Percentiles rank a stretch among this genome's conserved stretches.
Conservation (phyloP, 345 rosid genomes). For the Streptanthus diversifolius region DNA sequence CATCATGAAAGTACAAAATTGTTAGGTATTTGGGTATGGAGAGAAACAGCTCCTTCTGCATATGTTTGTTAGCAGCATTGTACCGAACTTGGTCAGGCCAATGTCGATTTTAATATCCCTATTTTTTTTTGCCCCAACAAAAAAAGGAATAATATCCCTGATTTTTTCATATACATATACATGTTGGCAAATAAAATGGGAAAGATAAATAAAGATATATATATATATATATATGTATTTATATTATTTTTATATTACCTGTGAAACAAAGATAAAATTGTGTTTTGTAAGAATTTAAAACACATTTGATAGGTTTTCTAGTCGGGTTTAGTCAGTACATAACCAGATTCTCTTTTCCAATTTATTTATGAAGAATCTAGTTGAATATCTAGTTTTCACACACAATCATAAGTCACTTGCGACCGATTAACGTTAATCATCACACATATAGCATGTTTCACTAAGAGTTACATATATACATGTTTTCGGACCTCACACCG, state of each 20-base stretch:
- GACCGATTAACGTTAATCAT: background rate
- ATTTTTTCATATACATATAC: background rate
- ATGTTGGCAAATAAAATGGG: background rate
- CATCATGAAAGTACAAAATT: constrained; percentile 25
- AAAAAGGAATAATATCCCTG: too few species aligned
- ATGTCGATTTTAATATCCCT: constrained; percentile 16
- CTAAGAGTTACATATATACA: too few species aligned
- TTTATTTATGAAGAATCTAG: background rate
- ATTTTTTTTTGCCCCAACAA: too few species aligned
- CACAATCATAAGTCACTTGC: background rate
- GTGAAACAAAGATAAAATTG: background rate
- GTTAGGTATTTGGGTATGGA: constrained; percentile 31
- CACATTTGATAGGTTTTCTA: background rate
- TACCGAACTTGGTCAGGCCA: constrained; percentile 29
- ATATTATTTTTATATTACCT: background rate
- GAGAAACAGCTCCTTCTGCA: constrained; percentile 21
- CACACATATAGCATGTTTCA: too few species aligned
- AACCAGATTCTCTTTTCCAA: background rate
- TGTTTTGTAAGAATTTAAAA: background rate
- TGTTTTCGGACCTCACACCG: too few species aligned
- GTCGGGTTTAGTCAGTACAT: background rate
- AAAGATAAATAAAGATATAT: background rate
- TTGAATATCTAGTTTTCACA: background rate
- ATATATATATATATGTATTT: too few species aligned
- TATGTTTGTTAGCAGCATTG: constrained; percentile 5